These are phyloP conservation scores for Chalara sp. DNA, from an alignment of 2,329 filamentous ascomycete genomes.

Conservation along the genomic window DNA sequence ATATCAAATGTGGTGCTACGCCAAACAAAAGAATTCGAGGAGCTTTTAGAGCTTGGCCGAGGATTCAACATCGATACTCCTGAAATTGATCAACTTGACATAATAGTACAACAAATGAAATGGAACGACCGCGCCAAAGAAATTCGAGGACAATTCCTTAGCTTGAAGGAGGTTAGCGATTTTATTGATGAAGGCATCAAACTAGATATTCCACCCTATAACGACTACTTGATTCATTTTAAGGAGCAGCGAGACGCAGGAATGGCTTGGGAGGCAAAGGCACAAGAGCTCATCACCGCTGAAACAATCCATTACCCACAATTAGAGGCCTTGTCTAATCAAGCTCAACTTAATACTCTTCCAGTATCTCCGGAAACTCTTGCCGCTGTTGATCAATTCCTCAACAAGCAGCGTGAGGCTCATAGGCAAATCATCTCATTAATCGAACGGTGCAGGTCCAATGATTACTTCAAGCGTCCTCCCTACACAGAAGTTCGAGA, in stretches of 20 bases:
- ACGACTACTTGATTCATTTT: slow-evolving; percentile 72
- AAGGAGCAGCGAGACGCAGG: slow-evolving; percentile 71
- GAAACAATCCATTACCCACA: slow-evolving; percentile 92
- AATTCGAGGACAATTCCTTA: slow-evolving; percentile 58
- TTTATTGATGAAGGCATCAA: slow-evolving; percentile 73
- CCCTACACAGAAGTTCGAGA: slow-evolving; percentile 87
- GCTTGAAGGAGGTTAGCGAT: slow-evolving; percentile 69
- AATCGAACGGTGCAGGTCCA: slow-evolving; percentile 68
- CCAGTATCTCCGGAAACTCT: slow-evolving; percentile 80
- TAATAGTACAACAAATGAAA: slow-evolving; percentile 74
- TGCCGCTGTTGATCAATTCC: slow-evolving; percentile 76
- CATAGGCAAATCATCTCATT: slow-evolving; percentile 81
- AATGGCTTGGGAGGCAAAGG: slow-evolving; percentile 86
- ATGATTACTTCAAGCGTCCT: slow-evolving; percentile 72
- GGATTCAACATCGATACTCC: slow-evolving; percentile 87
- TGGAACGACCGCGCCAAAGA: slow-evolving; percentile 77
- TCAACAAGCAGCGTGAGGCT: slow-evolving; percentile 92
- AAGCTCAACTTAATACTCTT: slow-evolving; percentile 62
- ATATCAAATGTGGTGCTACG: slow-evolving; percentile 59
- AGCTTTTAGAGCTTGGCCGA: slow-evolving; percentile 82
- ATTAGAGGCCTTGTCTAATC: slow-evolving; percentile 80
- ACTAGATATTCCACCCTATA: slow-evolving; percentile 70
- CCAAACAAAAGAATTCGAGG: slow-evolving; percentile 72
- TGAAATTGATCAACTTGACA: slow-evolving; percentile 77
- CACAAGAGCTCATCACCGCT: slow-evolving; percentile 84